Base-by-base conservation (phyloP, 805 yeast species). In the Komagataella kurtzmanii region DNA sequence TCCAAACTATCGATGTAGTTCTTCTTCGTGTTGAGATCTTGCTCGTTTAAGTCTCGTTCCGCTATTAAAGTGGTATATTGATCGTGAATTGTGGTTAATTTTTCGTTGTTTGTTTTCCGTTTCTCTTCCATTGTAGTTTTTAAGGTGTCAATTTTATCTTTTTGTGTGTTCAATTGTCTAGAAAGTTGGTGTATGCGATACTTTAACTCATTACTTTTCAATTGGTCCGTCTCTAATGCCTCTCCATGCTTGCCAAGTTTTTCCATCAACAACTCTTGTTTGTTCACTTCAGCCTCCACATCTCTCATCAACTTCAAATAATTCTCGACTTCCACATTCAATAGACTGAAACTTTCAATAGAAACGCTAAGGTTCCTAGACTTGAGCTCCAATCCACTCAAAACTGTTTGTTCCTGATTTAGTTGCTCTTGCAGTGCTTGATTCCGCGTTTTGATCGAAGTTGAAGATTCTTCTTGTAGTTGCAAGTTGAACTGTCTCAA, bases 401-500 rank as follows among this genome's bases (percentile, higher is more conserved):
- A 58, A 3, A 61, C 61, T 6, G 61, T 59, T 49, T 71, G 67
- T 54, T 74, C 79, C 3, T 59, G 58, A 8, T 66, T 65, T 21
- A 81, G 67, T 6, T 77, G 70, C 18, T 59, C 61, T 49, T 71
- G 68, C 63, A 85, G 67, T 51, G 80, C 83, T 4, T 70, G 66
- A 19, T 83, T 81, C 40, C 40, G 40, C 19, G 78, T 71, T 54
- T 72, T 72, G 30, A 68, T 67, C 30, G 85, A 79, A 46, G 81
- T 81, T 45, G 77, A 73, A 3, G 82, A 71, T 58, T 83, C 84
- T 36, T 75, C 75, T 53, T 76, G 73, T 51, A 86, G 67, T 54
- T 76, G 78, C 43, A 81, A 87, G 19, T 80, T 64, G 50, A 80
- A 83, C 49, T 77, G 76, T 51, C 74, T 76, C 2, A 79, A 62